Evolutionary conservation across 805 yeast genomes (phyloP), one percentile per base, ranked within the genome.

Genomic region (Monosporozyma aquatica): DNA sequence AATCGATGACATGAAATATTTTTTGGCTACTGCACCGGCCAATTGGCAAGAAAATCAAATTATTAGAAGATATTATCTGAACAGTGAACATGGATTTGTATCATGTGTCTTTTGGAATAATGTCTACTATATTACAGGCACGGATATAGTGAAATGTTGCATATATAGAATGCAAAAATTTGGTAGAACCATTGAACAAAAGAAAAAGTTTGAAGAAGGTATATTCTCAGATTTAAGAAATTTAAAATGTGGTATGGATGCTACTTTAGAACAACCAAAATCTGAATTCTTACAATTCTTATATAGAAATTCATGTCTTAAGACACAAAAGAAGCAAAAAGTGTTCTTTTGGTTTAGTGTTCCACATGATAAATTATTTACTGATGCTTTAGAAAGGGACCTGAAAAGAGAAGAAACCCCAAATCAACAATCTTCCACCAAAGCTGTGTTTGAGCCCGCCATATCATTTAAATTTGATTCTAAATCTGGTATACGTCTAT

Each of bases 301-400:
- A 24, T 87, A 83, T 64, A 84, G 81, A 56, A 85, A 90, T 59
- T 78, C 81, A 51, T 90, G 97, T 58, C 69, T 90, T 15, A 73
- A 95, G 54, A 90, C 98, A 0, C 97, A 90, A 56, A 90, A 90
- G 72, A 90, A 92, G 56, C 98, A 90, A 59, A 90, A 92, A 59
- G 97, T 90, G 34, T 90, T 92, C 58, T 87, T 83, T 61, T 92
- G 97, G 97, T 87, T 85, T 60, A 82, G 87, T 56, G 97, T 92
- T 6, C 90, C 92, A 22, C 97, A 92, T 62, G 96, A 90, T 58
- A 80, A 82, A 57, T 67, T 90, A 36, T 90, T 92, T 74, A 78
- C 87, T 3, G 97, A 92, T 62, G 97, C 97, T 1, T 65, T 92
- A 36, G 97, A 89, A 59, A 71, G 98, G 53, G 98, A 92, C 59